Evolutionary conservation across 768 basidiomycete species (phyloP), one percentile per base, ranked within the genome.

Genomic region (Gymnopilus dilepis): DNA sequence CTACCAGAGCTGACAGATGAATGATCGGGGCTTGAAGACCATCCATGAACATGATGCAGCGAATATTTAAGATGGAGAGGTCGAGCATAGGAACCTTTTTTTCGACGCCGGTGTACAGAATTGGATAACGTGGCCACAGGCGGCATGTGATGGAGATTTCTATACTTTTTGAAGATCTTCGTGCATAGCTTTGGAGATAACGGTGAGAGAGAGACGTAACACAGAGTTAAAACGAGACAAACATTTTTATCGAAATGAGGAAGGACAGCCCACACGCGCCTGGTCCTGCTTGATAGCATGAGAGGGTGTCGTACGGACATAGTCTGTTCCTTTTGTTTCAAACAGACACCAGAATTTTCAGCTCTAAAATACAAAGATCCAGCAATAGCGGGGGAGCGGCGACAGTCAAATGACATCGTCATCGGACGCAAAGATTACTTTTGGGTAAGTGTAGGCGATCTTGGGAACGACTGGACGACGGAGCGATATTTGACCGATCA

Each of bases 1-100:
- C 82, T 84, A 64, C 77, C 75, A 53, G 77, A 65, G 53, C 52
- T 56, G 42, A 57, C 47, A 56, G 33, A 48, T 43, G 74, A 72
- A 67, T 67, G 68, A 42, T 72, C 70, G 19, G 73, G 63, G 56
- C 55, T 54, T 61, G 59, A 50, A 42, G 63, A 61, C 54, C 45
- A 47, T 24, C 52, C 61, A 45, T 47, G 59, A 48, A 56, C 45
- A 24, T 60, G 55, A 56, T 45, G 48, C 40, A 51, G 61, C 58
- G 62, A 65, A 67, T 70, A 69, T 70, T 70, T 71, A 67, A 65
- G 62, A 58, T 54, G 53, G 51, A 41, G 55, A 42, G 56, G 41
- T 61, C 56, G 59, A 15, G 59, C 56, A 58, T 53, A 56, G 40
- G 37, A 47, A 58, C 57, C 66, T 67, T 67, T 61, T 65, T 70